Evolutionary conservation across 2,329 filamentous ascomycete species (phyloP).

Genomic region (Neoscytalidium dimidiatum): DNA sequence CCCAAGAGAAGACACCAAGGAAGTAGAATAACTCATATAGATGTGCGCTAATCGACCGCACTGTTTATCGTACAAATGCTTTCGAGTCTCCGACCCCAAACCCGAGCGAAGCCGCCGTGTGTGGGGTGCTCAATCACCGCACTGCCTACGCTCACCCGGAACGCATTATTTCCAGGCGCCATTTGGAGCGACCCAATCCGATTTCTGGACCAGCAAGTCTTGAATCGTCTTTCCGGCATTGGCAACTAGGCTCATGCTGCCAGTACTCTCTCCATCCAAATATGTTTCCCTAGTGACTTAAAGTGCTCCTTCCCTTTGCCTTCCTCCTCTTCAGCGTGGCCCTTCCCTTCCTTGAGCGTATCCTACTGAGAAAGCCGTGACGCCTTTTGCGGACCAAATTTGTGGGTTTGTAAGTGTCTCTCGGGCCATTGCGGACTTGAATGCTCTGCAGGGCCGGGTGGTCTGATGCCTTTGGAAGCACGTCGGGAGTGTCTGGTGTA

Average conservation of each 20-base stretch:
- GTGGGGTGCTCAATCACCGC: too few species aligned
- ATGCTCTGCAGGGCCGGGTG: constrained; percentile 39
- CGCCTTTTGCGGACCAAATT: constrained; percentile 62
- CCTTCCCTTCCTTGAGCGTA: constrained; percentile 55
- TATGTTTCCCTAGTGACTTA: constrained; percentile 10
- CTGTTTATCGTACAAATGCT: not conserved
- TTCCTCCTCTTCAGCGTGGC: constrained; percentile 56
- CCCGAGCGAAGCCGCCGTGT: too few species aligned
- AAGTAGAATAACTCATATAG: too few species aligned
- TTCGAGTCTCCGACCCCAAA: too few species aligned
- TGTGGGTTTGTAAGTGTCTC: constrained; percentile 61
- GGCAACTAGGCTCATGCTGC: not conserved
- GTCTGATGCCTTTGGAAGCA: constrained; percentile 37
- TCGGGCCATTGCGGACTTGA: constrained; percentile 49
- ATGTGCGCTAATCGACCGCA: not conserved
- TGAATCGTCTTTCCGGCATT: not conserved
- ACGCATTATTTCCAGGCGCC: too few species aligned
- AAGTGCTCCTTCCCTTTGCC: constrained; percentile 50
- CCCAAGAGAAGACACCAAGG: not conserved
- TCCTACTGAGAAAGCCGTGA: constrained; percentile 59
- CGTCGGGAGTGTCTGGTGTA: constrained; percentile 28
- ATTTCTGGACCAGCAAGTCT: not conserved
- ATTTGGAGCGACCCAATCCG: not conserved
- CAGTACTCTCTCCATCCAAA: not conserved
- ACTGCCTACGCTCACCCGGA: too few species aligned